Base-by-base conservation (phyloP, 78 protist genomes). In the Pelomyxa schiedti region DNA sequence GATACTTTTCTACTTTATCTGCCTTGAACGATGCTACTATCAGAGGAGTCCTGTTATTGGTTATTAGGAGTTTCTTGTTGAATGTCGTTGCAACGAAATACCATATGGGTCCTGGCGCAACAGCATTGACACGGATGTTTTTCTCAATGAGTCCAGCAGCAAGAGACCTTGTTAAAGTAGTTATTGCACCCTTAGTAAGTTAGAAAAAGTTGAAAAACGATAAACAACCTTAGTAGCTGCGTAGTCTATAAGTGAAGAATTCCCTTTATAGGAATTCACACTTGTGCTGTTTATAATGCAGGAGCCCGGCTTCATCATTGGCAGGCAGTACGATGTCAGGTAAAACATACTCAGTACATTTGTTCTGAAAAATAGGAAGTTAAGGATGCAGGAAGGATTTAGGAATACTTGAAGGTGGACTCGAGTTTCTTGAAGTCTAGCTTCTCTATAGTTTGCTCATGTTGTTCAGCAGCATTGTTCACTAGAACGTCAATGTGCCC, bases 181-280 rank as follows among this genome's bases (percentile, higher is more conserved):
- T 37, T 28, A 78, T 79, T 70, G 86, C 86, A 43, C 82, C 83
- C n/a, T n/a, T n/a, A n/a, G n/a, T n/a, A n/a, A n/a, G n/a, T n/a
- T n/a, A n/a, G n/a, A n/a, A n/a, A n/a, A n/a, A n/a, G n/a, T n/a
- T n/a, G n/a, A n/a, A n/a, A n/a, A n/a, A n/a, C n/a, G n/a, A n/a
- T 47, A 16, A 16, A 16, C 58, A 16, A 16, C 58, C 68, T 82
- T 82, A 30, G 86, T 41, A 26, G 83, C 37, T 32, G 82, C 36
- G 74, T 82, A 82, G 66, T 63, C 77, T 36, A 76, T 4, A 9
- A 77, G 72, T 26, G 71, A 41, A n/a, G 40, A 28, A 16, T 39
- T n/a, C 2, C 80, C 80, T 4, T 77, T 30, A 74, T 39, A 77
- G 39, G 80, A 71, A 9, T 4, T 8, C 42, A 73, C 69, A 22